Evolutionary conservation across 345 rosid species (phyloP), one percentile per base, ranked within the genome.

Genomic region (Passiflora organensis): DNA sequence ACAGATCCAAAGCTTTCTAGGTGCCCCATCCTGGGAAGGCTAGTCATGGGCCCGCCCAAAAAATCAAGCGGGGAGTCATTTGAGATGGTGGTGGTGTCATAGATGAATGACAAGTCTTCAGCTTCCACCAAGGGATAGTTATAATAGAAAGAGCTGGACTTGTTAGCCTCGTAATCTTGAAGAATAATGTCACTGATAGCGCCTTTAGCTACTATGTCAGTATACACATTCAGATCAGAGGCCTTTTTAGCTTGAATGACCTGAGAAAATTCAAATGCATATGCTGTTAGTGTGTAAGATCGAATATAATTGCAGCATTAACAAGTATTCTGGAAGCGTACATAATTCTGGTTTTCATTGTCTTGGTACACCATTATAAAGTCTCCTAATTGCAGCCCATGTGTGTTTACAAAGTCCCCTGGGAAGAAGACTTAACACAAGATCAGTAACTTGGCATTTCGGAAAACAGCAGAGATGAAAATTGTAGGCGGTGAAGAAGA

Each of bases 171-270:
- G 5, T 32, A 69, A 61, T 80, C 88, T 6, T 69, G 68, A 52
- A 72, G 67, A 38, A 70, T 41, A 21, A 78, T 43, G 72, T 89
- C 95, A 38, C 65, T 76, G 44, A 80, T 69, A 28, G 60, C 71
- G 48, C 66, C 80, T 59, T 63, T 68, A 16, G 81, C 55, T 28
- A 28, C 34, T 54, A 86, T 66, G 59, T 86, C 70, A 6, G 72
- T 68, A 71, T 82, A 83, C 48, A 84, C 72, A 52, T 83, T 78
- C 63, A 75, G 76, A 48, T 83, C 91, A 0, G 81, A 70, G 4
- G 96, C 91, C 72, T 89, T 93, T 65, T 68, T 84, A 23, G 95
- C 99, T 59, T 93, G 86, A 66, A 89, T 89, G 41, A 83, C 89
- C 99, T 93, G 76, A 38, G 15, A 38, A 52, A 62, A 43, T 46